Conservation (phyloP, 495 filamentous ascomycete species). For the Aspergillus campestris region DNA sequence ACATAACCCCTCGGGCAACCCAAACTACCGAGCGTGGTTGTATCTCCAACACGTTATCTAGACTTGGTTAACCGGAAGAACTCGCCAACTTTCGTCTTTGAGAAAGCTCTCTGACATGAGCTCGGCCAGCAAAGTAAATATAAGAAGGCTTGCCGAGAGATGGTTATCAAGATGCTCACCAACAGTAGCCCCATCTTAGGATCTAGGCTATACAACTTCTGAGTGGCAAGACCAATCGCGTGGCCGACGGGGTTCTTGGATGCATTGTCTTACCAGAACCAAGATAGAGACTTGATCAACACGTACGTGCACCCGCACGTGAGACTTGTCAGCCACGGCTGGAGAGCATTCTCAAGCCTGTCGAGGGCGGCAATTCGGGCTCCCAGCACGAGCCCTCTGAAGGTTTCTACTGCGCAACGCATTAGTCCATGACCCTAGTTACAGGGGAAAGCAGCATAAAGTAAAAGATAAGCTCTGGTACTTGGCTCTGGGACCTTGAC, state of each 20-base stretch:
- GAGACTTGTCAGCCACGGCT: slow-evolving; percentile 59
- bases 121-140: slow-evolving; percentile 55
- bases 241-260: slow-evolving; percentile 72
- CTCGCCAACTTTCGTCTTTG: slow-evolving; percentile 48
- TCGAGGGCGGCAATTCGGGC: slow-evolving; percentile 58
- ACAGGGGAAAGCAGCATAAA: no score
- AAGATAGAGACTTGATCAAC: not conserved
- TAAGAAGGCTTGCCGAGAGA: slow-evolving; percentile 54
- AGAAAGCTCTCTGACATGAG: slow-evolving; percentile 56
- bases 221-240: slow-evolving; percentile 62
- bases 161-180: slow-evolving; percentile 62
- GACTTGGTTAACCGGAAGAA: slow-evolving; percentile 45
- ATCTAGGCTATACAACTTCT: slow-evolving; percentile 53
- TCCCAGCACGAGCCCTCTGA: slow-evolving; percentile 66
- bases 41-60: no score
- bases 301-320: slow-evolving; percentile 56
- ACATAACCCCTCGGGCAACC: no score
- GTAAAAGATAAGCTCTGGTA: no score
- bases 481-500: no score
- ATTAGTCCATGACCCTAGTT: no score
- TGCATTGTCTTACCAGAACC: not conserved
- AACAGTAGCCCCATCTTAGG: slow-evolving; percentile 56
- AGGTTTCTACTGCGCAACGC: slow-evolving; percentile 33
- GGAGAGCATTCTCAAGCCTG: slow-evolving; percentile 26
- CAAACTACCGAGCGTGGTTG: no score